Conservation (phyloP, 192 early-diverging fungal species). For the Umbelopsis sp. region DNA sequence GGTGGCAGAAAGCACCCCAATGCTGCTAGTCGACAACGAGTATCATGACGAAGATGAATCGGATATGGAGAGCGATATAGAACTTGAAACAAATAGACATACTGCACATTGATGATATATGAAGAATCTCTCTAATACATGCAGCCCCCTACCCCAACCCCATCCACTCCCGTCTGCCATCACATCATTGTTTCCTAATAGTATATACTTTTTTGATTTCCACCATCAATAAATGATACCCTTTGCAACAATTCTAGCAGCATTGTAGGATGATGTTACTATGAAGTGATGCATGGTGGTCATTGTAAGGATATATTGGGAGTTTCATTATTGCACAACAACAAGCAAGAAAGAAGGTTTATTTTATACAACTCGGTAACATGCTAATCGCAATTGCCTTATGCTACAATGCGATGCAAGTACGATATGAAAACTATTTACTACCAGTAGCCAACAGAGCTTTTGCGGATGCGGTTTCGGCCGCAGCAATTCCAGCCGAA, state of each 20-base stretch:
- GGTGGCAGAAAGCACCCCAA: constrained; percentile 40
- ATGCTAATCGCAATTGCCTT: background rate
- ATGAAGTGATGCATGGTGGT: too few species aligned
- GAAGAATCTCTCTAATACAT: background rate
- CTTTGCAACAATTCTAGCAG: background rate
- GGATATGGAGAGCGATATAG: constrained; percentile 4
- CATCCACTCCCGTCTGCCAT: too few species aligned
- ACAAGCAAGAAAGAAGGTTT: background rate
- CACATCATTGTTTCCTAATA: too few species aligned
- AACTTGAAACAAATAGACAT: background rate
- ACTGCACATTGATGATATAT: background rate
- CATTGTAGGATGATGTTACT: too few species aligned
- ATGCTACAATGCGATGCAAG: background rate
- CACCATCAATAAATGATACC: constrained; percentile 1
- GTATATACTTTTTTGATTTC: background rate
- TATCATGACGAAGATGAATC: constrained; percentile 16
- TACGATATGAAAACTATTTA: background rate
- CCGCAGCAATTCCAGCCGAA: constrained; percentile 73
- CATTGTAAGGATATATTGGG: too few species aligned
- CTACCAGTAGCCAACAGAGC: constrained; percentile 2
- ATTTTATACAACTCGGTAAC: background rate
- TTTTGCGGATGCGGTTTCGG: constrained; percentile 42
- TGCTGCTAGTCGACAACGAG: constrained; percentile 35
- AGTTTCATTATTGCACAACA: too few species aligned
- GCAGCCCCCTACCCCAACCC: too few species aligned